Evolutionary conservation across 495 filamentous ascomycete genomes (phyloP).

Genomic region (Podospora pseudoanserina): DNA sequence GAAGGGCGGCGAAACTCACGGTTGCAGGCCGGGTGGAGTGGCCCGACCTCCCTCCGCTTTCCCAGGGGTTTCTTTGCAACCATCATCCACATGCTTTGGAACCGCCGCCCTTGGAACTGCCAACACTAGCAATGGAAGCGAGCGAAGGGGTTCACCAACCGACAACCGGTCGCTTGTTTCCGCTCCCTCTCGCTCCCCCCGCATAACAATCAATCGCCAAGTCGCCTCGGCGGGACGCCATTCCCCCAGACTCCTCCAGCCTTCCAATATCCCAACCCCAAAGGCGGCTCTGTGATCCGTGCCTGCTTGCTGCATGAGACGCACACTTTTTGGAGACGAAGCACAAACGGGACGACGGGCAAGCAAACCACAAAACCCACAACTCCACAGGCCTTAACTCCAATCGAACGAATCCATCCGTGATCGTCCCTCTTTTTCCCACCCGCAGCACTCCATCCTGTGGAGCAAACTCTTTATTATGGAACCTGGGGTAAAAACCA

Average conservation of each 20-base stretch:
- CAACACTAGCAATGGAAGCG: neutral
- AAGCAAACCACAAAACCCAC: neutral
- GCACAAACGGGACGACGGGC: neutral
- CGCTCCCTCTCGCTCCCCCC: neutral
- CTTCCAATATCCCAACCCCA: neutral
- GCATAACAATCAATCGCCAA: neutral
- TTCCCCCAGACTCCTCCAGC: neutral
- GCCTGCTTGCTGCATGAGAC: neutral
- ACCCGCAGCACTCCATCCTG: slow-evolving; percentile 1
- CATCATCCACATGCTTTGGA: neutral
- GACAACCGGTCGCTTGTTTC: neutral
- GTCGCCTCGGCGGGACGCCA: neutral
- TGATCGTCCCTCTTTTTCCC: neutral
- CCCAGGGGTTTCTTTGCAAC: neutral
- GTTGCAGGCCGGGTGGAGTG: neutral
- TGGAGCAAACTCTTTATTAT: neutral
- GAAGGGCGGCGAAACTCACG: neutral
- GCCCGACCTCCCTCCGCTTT: neutral
- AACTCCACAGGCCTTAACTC: neutral
- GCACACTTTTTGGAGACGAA: neutral
- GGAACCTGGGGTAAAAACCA: slow-evolving; percentile 9
- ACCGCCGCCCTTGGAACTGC: neutral
- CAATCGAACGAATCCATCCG: neutral
- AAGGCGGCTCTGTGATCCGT: neutral
- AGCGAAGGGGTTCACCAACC: neutral